Percentiles rank a stretch among this genome's conserved stretches.
Conservation (phyloP, 257 asterid species). For the Galeopsis tetrahit region DNA sequence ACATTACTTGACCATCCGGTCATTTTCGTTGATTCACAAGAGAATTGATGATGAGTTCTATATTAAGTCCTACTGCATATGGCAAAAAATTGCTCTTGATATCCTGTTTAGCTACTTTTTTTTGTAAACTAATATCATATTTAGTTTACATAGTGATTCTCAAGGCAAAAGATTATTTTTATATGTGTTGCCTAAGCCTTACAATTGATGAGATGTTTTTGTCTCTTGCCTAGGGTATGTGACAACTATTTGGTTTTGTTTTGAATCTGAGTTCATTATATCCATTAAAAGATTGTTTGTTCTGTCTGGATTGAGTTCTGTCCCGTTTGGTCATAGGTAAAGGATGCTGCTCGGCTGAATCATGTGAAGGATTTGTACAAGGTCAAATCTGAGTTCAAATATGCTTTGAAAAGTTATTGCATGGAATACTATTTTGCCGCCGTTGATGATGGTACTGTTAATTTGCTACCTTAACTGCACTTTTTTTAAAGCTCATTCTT, state of each 20-base stretch:
- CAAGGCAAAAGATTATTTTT: not conserved
- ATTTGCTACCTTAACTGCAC: constrained; percentile 30
- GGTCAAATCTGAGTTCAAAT: constrained; percentile 78
- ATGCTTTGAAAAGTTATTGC: constrained; percentile 72
- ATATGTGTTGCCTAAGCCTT: constrained; percentile 21
- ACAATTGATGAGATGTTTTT: constrained; percentile 21
- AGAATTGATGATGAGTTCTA: constrained; percentile 15
- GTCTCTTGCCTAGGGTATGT: not conserved
- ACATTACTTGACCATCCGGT: constrained; percentile 10
- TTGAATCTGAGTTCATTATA: constrained; percentile 1
- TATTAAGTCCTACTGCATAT: constrained; percentile 29
- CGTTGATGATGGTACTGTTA: constrained; percentile 52
- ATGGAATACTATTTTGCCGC: constrained; percentile 81
- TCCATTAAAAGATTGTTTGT: constrained; percentile 19
- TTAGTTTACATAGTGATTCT: constrained; percentile 1
- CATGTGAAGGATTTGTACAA: constrained; percentile 61
- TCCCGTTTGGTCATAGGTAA: constrained; percentile 52
- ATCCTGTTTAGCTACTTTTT: not conserved
- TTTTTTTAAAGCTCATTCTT: constrained; percentile 32
- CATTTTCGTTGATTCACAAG: constrained; percentile 18
- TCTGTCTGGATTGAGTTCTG: constrained; percentile 25
- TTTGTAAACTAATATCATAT: not conserved
- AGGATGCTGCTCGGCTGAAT: constrained; percentile 64
- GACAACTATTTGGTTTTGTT: not conserved
- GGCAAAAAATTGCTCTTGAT: constrained; percentile 8